Conservation (phyloP, 129 eudicot species). For the Rutidosis leptorrhynchoides region DNA sequence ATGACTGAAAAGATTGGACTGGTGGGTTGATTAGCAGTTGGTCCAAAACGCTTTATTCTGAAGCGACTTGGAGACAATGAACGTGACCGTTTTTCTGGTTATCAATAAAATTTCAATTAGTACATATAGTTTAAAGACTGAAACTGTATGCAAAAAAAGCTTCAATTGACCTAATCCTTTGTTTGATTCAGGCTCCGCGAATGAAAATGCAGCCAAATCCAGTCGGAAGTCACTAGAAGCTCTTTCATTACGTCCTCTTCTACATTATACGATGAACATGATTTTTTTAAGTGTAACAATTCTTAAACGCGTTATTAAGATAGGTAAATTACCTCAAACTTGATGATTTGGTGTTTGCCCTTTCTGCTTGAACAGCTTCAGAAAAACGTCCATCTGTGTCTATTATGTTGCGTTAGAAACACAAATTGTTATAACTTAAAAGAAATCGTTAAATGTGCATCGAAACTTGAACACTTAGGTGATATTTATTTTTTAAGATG, state of each 20-base stretch:
- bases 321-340: constrained; percentile 37
- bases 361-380: constrained; percentile 36
- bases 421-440: neutral
- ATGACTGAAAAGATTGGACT: constrained; percentile 29
- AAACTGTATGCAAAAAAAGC: neutral
- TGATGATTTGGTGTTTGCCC: constrained; percentile 20
- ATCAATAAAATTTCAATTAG: constrained; percentile 12
- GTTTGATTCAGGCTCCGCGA: constrained; percentile 35
- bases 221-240: constrained; percentile 32
- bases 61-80: constrained; percentile 61
- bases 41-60: constrained; percentile 55
- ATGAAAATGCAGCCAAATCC: constrained; percentile 42
- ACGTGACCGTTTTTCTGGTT: constrained; percentile 55
- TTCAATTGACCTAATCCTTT: constrained; percentile 52
- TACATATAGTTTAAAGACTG: neutral
- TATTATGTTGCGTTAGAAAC: neutral
- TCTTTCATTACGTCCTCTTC: constrained; percentile 32
- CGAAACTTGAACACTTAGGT: too few relatives aligned
- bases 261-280: constrained; percentile 19
- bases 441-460: too few relatives aligned
- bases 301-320: neutral
- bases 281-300: constrained; percentile 7
- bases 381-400: constrained; percentile 21
- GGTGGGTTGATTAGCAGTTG: constrained; percentile 39
- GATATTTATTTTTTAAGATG: too few relatives aligned